phyloP scores from a whole-genome alignment of 1,139 yeast species.

The Pichia sp. region DNA sequence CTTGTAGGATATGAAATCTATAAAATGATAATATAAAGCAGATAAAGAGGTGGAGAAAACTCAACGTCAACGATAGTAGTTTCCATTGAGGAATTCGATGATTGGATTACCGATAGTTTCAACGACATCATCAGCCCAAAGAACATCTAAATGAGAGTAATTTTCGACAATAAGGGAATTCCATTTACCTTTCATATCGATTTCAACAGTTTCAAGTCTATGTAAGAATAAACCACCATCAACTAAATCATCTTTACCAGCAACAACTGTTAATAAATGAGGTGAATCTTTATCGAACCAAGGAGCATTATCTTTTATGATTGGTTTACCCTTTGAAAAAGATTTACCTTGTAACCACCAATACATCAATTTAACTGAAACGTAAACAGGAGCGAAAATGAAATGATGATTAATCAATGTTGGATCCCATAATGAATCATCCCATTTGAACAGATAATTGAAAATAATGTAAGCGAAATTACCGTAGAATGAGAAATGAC shows the following conservation, averaged over 20 bases:
- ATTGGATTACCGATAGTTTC: slow-evolving; percentile 32
- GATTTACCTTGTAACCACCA: slow-evolving; percentile 77
- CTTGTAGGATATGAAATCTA: too few relatives aligned
- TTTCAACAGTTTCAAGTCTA: slow-evolving; percentile 48
- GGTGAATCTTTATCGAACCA: not conserved
- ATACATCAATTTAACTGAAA: slow-evolving; percentile 71
- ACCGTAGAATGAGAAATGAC: slow-evolving; percentile 48
- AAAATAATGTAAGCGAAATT: slow-evolving; percentile 68
- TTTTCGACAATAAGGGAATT: slow-evolving; percentile 36
- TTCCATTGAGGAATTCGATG: slow-evolving; percentile 18
- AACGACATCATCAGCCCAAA: slow-evolving; percentile 47
- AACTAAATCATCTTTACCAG: slow-evolving; percentile 54
- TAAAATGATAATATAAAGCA: too few relatives aligned
- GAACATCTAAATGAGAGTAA: slow-evolving; percentile 49
- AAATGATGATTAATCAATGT: slow-evolving; percentile 65
- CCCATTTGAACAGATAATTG: slow-evolving; percentile 82
- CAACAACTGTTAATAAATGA: not conserved
- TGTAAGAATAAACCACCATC: slow-evolving; percentile 50
- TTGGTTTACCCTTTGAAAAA: too few relatives aligned
- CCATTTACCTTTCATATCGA: slow-evolving; percentile 36
- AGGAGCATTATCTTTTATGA: too few relatives aligned
- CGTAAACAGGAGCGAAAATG: slow-evolving; percentile 78
- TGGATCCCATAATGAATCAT: slow-evolving; percentile 67
- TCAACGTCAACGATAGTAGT: not conserved
- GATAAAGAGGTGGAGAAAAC: not conserved